Percentiles rank a stretch among this genome's conserved stretches.
Evolutionary conservation across 306 rosid genomes (phyloP).

Genomic region (Glycine latifolia): DNA sequence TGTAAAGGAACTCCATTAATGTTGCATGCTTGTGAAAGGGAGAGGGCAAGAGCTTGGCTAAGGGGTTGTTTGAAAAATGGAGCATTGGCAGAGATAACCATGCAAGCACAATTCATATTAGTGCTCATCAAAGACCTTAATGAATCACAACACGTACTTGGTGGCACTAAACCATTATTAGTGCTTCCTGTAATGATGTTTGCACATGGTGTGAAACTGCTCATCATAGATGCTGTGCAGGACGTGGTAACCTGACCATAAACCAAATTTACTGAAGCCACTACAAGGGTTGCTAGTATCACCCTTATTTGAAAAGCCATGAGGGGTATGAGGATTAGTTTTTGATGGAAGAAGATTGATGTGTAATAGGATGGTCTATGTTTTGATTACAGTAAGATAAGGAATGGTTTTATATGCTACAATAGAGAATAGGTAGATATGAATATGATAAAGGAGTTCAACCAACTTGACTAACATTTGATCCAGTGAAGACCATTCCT

Average conservation of each 20-base stretch:
- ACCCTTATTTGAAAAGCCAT: slow-evolving; percentile 53
- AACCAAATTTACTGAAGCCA: slow-evolving; percentile 45
- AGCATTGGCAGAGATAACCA: slow-evolving; percentile 65
- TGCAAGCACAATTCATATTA: slow-evolving; percentile 69
- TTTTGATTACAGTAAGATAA: slow-evolving; percentile 18
- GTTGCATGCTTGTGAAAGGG: slow-evolving; percentile 70
- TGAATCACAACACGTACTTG: slow-evolving; percentile 62
- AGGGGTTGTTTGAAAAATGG: slow-evolving; percentile 65
- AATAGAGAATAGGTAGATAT: slow-evolving; percentile 35
- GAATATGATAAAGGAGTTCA: slow-evolving; percentile 63
- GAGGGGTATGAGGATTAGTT: background rate
- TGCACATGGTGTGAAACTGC: slow-evolving; percentile 80
- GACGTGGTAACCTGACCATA: slow-evolving; percentile 57
- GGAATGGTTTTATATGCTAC: slow-evolving; percentile 45
- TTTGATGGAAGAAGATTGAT: no score
- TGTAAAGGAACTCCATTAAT: slow-evolving; percentile 46
- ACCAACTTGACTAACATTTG: slow-evolving; percentile 58
- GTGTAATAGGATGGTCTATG: background rate
- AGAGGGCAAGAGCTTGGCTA: slow-evolving; percentile 57
- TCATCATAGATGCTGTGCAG: slow-evolving; percentile 69
- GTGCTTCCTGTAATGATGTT: slow-evolving; percentile 80
- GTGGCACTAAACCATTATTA: slow-evolving; percentile 57
- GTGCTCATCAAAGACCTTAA: slow-evolving; percentile 55
- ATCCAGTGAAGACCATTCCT: slow-evolving; percentile 16
- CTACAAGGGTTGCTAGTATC: slow-evolving; percentile 31